These are phyloP conservation scores for Paratinospora sagittata DNA, from an alignment of 164 flowering plant species.

Conservation along the genomic window DNA sequence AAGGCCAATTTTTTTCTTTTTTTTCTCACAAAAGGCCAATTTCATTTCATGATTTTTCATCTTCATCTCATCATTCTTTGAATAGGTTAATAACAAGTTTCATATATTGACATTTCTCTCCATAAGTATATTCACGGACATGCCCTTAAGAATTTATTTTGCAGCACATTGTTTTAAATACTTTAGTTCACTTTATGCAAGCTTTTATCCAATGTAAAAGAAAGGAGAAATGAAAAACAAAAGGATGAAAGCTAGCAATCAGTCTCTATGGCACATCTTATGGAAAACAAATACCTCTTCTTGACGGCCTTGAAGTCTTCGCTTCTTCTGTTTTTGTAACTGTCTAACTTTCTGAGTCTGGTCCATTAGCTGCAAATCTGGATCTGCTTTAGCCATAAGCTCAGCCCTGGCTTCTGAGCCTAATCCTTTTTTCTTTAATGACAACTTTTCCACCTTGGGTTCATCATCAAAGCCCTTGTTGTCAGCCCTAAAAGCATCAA, in stretches of 20 bases:
- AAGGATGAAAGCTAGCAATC: not conserved
- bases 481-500: slow-evolving; percentile 36
- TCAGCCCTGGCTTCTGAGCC: slow-evolving; percentile 94
- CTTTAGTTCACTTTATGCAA: not conserved
- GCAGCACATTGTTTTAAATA: not conserved
- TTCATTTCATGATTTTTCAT: not conserved
- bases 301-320: slow-evolving; percentile 81
- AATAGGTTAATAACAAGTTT: not conserved
- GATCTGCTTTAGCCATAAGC: slow-evolving; percentile 66
- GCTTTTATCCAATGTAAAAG: not conserved
- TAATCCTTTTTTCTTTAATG: slow-evolving; percentile 76
- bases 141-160: not conserved
- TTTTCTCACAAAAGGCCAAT: too few relatives aligned
- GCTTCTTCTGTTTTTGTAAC: slow-evolving; percentile 73
- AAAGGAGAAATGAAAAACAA: not conserved
- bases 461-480: slow-evolving; percentile 37
- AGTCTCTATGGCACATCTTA: not conserved
- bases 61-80: not conserved
- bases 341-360: slow-evolving; percentile 66
- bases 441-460: slow-evolving; percentile 58
- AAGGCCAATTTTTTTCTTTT: too few relatives aligned
- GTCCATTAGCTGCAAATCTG: slow-evolving; percentile 64
- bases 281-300: slow-evolving; percentile 55
- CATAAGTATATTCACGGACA: not conserved
- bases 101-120: not conserved